Evolutionary conservation across 2,329 filamentous ascomycete genomes (phyloP), one percentile per base, ranked within the genome.

Genomic region (Sporothrix euskadiensis): DNA sequence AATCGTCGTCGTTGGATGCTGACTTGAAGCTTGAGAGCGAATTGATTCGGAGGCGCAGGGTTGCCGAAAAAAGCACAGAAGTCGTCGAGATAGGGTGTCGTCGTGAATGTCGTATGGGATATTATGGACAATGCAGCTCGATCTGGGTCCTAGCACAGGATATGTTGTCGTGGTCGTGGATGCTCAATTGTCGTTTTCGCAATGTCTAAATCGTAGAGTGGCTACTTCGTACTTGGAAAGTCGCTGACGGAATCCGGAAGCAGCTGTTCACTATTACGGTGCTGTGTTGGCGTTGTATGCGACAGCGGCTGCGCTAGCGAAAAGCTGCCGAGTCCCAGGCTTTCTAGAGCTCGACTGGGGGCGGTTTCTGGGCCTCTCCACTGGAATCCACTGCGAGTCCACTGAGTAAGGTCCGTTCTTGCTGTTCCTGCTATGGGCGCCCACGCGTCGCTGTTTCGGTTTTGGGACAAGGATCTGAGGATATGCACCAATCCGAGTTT

Each of bases 201-300:
- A 22, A 12, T 26, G 35, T 54, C 44, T 14, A 52, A 47, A 69
- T 71, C 39, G 32, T 52, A 49, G 26, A 32, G 44, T 70, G 32
- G 35, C 26, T 22, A 10, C 26, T 59, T 69, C 19, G 19, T 22
- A 10, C 26, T 59, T 69, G 26, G 19, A 56, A 32, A 16, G 39
- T 54, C 69, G 74, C 74, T 73, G 69, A 73, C 74, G 71, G 56
- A 75, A 63, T 56, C 41, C 71, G 63, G 44, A 47, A 39, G 14
- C 69, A 66, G 54, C 49, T 66, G 30, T 35, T 26, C 26, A 26
- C 26, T 26, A 26, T 26, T 26, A 26, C 26, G 26, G 26, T 44
- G 56, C 30, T 19, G 41, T 35, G 52, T 22, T 73, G 72, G 66
- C 39, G 39, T 47, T 30, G 22, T 26, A 32, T 68, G 66, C 65